Evolutionary conservation across 2,329 filamentous ascomycete species (phyloP), one percentile per base, ranked within the genome.

Genomic region (Alternaria gansuensis): DNA sequence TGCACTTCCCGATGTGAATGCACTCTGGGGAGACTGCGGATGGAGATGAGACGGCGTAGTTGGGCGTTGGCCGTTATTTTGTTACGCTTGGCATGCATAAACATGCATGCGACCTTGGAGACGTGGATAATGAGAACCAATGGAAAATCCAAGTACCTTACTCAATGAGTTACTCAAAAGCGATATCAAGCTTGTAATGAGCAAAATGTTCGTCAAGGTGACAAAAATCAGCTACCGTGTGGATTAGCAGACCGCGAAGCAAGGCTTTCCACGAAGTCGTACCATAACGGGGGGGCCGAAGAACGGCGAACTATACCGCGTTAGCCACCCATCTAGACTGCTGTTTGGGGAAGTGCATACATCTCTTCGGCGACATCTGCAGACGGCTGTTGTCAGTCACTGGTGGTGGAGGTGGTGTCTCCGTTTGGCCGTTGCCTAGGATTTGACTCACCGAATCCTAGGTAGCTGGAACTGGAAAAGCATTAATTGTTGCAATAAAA

Each of bases 161-260:
- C 80, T 82, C 55, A 93, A 88, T 73, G 87, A 91, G 79, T 92
- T 92, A 70, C 88, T 90, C 57, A 93, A 82, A 80, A 93, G 88
- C 82, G 88, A 89, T 36, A 91, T 93, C 64, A 93, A 80, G 21
- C 89, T 91, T 49, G 91, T 91, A 78, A 92, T 90, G 31, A 95
- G 83, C 7, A 95, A 82, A 67, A 94, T 91, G 57, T 90, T 90
- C 41, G 90, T 92, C 70, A 94, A 81, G 24, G 85, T 90, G 62
- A 94, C 85, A 77, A 94, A 94, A 48, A 92, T 82, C 62, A 92
- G 82, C 84, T 81, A 43, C 23, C 24, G 37, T 40, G 17, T 39
- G 13, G 28, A 61, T 78, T 66, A 77, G 75, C 66, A 67, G 59
- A 68, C 51, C 29, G 58, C 34, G 49, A 31, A 48, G 59, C 33